Evolutionary conservation across 768 basidiomycete species (phyloP).

Genomic region (Cystofilobasidium capitatum): DNA sequence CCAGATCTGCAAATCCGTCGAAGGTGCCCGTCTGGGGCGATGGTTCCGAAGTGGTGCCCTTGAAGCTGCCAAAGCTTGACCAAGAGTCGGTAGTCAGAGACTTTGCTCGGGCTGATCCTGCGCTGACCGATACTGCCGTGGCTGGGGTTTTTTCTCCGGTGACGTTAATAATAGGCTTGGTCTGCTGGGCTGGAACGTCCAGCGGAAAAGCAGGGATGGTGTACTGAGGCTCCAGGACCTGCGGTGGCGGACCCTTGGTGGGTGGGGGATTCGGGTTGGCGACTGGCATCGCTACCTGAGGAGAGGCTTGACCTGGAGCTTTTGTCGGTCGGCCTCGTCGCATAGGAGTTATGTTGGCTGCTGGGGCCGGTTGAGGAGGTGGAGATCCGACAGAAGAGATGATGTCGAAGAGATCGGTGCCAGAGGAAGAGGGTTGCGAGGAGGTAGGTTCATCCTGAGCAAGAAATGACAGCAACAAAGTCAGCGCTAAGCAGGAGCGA

Average conservation of each 20-base stretch:
- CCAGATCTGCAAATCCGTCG: slow-evolving; percentile 19
- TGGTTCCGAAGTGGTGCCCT: background rate
- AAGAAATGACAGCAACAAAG: background rate
- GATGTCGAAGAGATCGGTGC: slow-evolving; percentile 17
- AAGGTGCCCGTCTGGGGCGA: slow-evolving; percentile 1
- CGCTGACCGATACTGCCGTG: background rate
- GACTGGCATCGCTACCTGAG: background rate
- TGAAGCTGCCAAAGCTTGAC: background rate
- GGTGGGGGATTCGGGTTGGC: background rate
- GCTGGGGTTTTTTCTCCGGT: background rate
- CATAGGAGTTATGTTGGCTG: slow-evolving; percentile 22
- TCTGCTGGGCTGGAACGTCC: background rate
- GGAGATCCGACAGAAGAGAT: slow-evolving; percentile 21
- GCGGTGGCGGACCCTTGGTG: background rate
- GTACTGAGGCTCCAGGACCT: background rate
- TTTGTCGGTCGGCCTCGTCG: slow-evolving; percentile 23
- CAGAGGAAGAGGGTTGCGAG: background rate
- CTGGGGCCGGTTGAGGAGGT: background rate
- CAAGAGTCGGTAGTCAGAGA: background rate
- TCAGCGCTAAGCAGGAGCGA: background rate
- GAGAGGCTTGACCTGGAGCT: background rate
- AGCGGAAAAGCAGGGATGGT: background rate
- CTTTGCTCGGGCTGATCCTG: background rate
- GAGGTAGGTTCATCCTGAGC: slow-evolving; percentile 18
- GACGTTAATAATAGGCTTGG: background rate